Evolutionary conservation across 257 asterid species (phyloP).

Genomic region (Nicotiana tomentosiformis): DNA sequence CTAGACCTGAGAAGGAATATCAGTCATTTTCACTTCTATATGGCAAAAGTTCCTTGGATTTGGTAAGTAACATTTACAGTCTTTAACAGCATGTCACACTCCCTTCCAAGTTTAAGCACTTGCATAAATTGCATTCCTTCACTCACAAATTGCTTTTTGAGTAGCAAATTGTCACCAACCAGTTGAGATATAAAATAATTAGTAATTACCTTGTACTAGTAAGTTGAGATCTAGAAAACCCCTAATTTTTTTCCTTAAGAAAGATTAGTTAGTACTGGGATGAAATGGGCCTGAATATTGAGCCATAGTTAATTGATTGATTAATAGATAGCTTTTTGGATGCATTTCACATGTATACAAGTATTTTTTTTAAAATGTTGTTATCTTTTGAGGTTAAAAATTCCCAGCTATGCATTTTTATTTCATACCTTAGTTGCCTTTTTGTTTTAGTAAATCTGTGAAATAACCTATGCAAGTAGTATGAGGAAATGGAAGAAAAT

Average conservation of each 20-base stretch:
- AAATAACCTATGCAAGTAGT: not conserved
- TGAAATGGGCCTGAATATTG: not conserved
- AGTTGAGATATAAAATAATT: not conserved
- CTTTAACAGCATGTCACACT: not conserved
- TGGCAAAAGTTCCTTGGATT: constrained; percentile 57
- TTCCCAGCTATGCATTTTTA: not conserved
- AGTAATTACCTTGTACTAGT: not conserved
- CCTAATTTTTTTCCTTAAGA: not conserved
- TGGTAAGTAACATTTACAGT: constrained; percentile 35
- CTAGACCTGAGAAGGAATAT: constrained; percentile 77
- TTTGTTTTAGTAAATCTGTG: not conserved
- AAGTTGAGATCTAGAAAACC: not conserved
- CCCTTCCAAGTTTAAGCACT: not conserved
- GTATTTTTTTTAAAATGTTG: not conserved
- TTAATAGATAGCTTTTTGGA: not conserved
- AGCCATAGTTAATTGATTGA: not conserved
- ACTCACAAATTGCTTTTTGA: not conserved
- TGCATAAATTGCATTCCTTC: not conserved
- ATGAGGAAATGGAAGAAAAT: not conserved
- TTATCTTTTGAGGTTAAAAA: not conserved
- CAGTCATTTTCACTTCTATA: constrained; percentile 75
- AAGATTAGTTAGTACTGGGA: not conserved
- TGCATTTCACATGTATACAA: not conserved
- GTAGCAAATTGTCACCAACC: not conserved
- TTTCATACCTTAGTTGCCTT: not conserved